Base-by-base conservation (phyloP, 495 filamentous ascomycete genomes). In the Staphylotrichum tortipilum region DNA sequence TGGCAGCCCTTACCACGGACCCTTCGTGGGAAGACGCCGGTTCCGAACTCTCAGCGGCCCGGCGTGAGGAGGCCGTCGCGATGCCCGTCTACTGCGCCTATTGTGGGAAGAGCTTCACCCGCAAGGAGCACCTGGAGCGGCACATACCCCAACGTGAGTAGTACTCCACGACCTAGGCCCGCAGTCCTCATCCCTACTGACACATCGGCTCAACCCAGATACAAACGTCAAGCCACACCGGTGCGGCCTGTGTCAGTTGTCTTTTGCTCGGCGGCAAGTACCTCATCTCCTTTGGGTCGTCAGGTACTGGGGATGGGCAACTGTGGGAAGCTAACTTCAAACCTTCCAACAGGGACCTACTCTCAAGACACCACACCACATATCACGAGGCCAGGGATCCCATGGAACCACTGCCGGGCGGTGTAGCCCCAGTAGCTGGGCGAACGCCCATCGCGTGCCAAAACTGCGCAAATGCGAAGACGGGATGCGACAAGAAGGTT, bases 401-500 rank as follows among this genome's bases (percentile, higher is more conserved):
- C 5, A 66, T 69, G 62, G 64, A 70, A 30, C 60, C 65, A 2
- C 52, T 63, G 0, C 59, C 71, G 0, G 71, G 70, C 6, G 61
- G 65, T 5, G 41, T 68, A 7, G 62, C 66, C 11, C 61, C 65
- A 0, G 44, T 67, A 8, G 58, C 66, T 18, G 66, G 70, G 7
- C 59, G 68, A 28, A 71, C 67, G 6, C 72, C 68, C 17, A 82
- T 82, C 50, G 77, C 79, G 8, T 82, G 79, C 61, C 65, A 68
- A 15, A 75, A 74, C 57, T 82, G 79, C 56, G 75, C 78, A 15
- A 78, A 68, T 53, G 78, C 79, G 19, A 82, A 82, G 65, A 82
- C 80, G 5, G 78, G 75, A n/a, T 85, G 82, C 57, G 82, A 85
- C 56, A 84, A 84, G 62, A 71, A 71, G 60, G 72, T 80, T 10